These are phyloP conservation scores for Klebsormidium nitens DNA, from an alignment of 139 green algal species.

Conservation along the genomic window DNA sequence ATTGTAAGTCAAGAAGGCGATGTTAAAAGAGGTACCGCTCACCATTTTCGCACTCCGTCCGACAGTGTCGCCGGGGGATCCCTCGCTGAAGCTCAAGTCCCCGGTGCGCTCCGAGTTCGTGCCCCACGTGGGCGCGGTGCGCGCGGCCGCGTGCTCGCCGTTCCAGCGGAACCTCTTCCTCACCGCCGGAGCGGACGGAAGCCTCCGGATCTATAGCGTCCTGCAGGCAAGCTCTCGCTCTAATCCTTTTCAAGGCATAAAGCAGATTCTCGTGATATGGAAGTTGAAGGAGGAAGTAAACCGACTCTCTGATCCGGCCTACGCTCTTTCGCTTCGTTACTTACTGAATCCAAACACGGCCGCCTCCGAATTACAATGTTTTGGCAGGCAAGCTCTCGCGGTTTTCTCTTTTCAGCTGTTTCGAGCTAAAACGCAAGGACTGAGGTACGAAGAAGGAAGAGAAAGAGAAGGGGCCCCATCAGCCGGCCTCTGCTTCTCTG, in stretches of 20 bases:
- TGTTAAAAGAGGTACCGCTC: no score
- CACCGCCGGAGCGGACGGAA: conserved; percentile 50
- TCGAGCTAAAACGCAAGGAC: no score
- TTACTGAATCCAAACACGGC: not conserved
- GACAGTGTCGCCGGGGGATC: no score
- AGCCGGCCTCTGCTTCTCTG: no score
- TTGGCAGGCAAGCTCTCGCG: not conserved
- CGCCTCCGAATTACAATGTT: not conserved
- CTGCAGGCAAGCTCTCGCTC: not conserved
- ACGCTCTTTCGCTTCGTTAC: not conserved
- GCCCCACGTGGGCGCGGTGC: conserved; percentile 46
- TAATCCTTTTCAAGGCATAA: no score
- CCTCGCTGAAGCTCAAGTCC: conserved; percentile 40
- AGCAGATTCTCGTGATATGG: not conserved
- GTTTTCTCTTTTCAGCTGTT: no score
- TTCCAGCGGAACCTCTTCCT: conserved; percentile 33
- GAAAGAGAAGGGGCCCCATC: no score
- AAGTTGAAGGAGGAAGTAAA: not conserved
- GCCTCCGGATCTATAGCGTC: conserved; percentile 42
- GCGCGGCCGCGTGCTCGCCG: conserved; percentile 49
- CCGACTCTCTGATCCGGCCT: not conserved
- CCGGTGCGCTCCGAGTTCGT: conserved; percentile 45
- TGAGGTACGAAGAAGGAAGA: no score
- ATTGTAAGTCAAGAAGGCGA: no score
- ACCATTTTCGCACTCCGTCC: no score